Evolutionary conservation across 306 rosid genomes (phyloP), one percentile per base, ranked within the genome.

Genomic region (Leucaena leucocephala): DNA sequence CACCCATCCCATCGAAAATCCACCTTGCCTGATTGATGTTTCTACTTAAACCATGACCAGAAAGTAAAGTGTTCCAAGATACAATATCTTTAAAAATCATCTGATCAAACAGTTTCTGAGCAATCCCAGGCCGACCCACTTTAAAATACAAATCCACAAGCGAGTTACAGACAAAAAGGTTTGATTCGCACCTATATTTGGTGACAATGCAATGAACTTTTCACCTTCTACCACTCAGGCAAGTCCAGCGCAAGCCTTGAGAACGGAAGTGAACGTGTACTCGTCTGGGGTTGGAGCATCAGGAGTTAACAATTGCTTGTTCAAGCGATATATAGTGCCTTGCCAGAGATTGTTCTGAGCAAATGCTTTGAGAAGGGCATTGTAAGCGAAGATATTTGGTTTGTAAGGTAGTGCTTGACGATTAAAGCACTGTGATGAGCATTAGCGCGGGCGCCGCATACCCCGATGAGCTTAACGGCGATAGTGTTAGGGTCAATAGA

Each of bases 231-330:
- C 57, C 21, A 45, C 55, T 34, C n/a, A 80, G 45, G 81, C 61
- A 68, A 86, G 78, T 38, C 86, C 86, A 44, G 86, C 84, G 72
- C 86, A 80, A 80, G 89, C 89, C 78, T 86, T 86, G 76, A 86
- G 81, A 17, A 83, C 85, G 59, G 86, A 83, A 68, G 89, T 86
- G 78, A 86, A 82, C 5, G 89, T 82, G 73, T 80, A 83, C 46
- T 86, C 86, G 33, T 83, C 89, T 2, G 86, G 86, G 78, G 13
- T 5, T 8, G 86, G 86, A 22, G 86, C 86, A 68, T 33, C 14
- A 6, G 85, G 78, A 59, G 70, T 52, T 0, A 38, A 12, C 59
- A 45, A 70, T 76, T 80, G 49, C 65, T 21, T 16, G 44, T 83
- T 86, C 78, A 83, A 83, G 70, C 67, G 75, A 62, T 35, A 7